These are phyloP conservation scores for Adenanthera pavonina DNA, from an alignment of 306 rosid species.

Conservation along the genomic window DNA sequence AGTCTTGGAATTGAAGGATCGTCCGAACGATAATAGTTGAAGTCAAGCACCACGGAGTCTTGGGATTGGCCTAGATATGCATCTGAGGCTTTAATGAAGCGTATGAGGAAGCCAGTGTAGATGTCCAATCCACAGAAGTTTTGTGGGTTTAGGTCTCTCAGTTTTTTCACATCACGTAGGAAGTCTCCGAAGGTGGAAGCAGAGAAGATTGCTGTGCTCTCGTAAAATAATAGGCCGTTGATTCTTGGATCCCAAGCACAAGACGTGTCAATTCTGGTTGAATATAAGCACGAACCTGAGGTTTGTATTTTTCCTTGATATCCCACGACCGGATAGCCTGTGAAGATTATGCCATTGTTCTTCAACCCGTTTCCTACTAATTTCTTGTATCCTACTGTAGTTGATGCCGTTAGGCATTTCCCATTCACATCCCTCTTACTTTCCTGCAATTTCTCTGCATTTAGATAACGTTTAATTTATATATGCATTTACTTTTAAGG, in stretches of 20 bases:
- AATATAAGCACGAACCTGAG: conserved; percentile 75
- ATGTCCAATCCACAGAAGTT: conserved; percentile 69
- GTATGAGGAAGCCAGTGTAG: conserved; percentile 70
- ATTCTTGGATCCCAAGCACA: conserved; percentile 91
- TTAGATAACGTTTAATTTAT: neutral
- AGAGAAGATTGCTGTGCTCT: conserved; percentile 70
- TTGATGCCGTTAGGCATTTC: conserved; percentile 62
- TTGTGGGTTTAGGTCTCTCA: conserved; percentile 58
- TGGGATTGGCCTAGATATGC: conserved; percentile 76
- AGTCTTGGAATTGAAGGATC: conserved; percentile 66
- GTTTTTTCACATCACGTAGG: conserved; percentile 55
- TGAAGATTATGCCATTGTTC: conserved; percentile 55
- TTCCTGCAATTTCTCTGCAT: conserved; percentile 62
- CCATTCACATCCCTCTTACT: conserved; percentile 43
- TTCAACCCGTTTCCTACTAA: conserved; percentile 69
- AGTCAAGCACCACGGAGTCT: conserved; percentile 76
- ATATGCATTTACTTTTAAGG: too few species aligned
- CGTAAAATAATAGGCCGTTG: conserved; percentile 71
- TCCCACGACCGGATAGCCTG: conserved; percentile 79
- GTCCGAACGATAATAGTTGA: conserved; percentile 65
- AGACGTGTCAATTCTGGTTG: conserved; percentile 43
- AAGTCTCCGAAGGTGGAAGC: conserved; percentile 54
- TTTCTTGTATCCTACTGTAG: conserved; percentile 55
- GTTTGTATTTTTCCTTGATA: conserved; percentile 73
- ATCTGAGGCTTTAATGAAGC: conserved; percentile 60